Evolutionary conservation across 805 yeast species (phyloP), one percentile per base, ranked within the genome.

Genomic region (Metschnikowia peoriensis): DNA sequence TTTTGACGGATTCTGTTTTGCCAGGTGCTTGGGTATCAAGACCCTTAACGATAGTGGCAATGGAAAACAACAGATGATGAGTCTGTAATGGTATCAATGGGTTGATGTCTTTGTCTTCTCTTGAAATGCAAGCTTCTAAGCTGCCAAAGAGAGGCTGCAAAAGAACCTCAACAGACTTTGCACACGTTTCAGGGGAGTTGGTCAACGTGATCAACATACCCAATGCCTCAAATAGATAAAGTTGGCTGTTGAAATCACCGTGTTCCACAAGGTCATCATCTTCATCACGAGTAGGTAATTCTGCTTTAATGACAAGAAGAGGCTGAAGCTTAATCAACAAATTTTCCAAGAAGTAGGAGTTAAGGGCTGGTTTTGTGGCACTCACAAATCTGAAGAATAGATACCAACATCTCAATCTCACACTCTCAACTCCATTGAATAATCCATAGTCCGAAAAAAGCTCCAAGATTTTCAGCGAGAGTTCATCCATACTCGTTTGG

Each of bases 1-100:
- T 52, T 28, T 60, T 56, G 44, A 57, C 22, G 6, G 50, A 41
- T 11, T 44, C 57, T 1, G 61, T 67, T 48, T 68, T 69, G 41
- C 68, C 68, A 39, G 70, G 71, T 38, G 63, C 63, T 41, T 71
- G 77, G 47, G 78, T 79, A 52, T 86, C 94, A 61, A 88, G 83
- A 5, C 98, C 98, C 65, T 94, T 82, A 4, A 91, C 86, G 62
- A 92, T 79, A 0, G 97, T 89, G 43, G 97, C 97, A 43, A 93
- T 82, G 0, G 97, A 92, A 83, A 89, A 82, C 46, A 94, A 71
- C 35, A 85, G 79, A 66, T 93, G 97, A 67, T 94, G 97, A 2
- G 90, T 86, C 65, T 89, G 94, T 43, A 89, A 69, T 1, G 86
- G 77, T 35, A 79, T 62, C 41, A 76, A 73, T 15, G 72, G 69